Evolutionary conservation across 495 filamentous ascomycete genomes (phyloP).

Genomic region (Tricharina praecox): DNA sequence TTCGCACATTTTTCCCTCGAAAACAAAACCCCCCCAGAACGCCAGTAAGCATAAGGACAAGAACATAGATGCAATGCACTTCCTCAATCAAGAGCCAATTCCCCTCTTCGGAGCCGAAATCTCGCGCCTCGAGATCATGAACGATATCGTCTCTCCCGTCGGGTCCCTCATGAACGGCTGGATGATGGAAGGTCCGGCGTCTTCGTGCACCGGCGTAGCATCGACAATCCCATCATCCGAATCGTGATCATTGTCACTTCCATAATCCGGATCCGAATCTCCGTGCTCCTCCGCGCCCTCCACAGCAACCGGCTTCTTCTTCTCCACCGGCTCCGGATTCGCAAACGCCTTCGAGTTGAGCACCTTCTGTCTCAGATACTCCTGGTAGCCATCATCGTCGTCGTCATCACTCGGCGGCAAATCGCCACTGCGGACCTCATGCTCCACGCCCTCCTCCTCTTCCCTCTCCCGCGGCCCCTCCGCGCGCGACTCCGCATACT

Average conservation of each 20-base stretch:
- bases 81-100: conserved; percentile 6
- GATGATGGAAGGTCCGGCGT: conserved; percentile 19
- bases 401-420: conserved; percentile 44
- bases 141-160: conserved; percentile 29
- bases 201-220: conserved; percentile 46
- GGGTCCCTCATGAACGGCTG: conserved; percentile 11
- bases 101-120: conserved; percentile 39
- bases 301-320: conserved; percentile 37
- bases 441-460: conserved; percentile 36
- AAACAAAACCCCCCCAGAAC: too few relatives aligned
- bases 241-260: conserved; percentile 41
- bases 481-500: conserved; percentile 63
- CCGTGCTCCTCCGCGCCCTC: conserved; percentile 38
- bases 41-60: too few relatives aligned
- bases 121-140: conserved; percentile 45
- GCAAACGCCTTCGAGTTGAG: conserved; percentile 73
- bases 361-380: conserved; percentile 67
- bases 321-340: conserved; percentile 40
- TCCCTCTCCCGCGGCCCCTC: conserved; percentile 58
- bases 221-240: conserved; percentile 82
- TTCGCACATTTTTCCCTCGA: too few relatives aligned
- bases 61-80: too few relatives aligned
- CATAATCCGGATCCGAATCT: conserved; percentile 43
- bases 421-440: conserved; percentile 33
- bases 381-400: conserved; percentile 79